Evolutionary conservation across 148 eudicot genomes (phyloP), one percentile per base, ranked within the genome.

Genomic region (Vaccinium corymbosum): DNA sequence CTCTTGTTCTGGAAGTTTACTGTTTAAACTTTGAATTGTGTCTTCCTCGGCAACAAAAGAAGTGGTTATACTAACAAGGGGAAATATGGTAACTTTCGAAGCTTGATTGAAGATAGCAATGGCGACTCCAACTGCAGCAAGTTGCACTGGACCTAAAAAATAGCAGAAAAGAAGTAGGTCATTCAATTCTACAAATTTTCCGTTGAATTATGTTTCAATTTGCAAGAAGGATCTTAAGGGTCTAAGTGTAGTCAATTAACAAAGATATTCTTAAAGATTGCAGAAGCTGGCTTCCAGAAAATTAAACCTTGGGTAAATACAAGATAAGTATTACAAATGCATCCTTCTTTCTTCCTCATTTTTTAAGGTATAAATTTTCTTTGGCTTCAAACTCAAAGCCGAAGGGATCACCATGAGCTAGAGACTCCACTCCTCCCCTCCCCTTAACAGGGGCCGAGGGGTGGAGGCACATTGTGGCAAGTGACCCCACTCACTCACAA

Each of bases 61-160:
- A 84, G 99, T 95, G 16, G 99, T 97, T 79, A 97, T 93, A 83
- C 95, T 97, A 16, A 95, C 98, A 38, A 97, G 92, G 12, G 98
- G 99, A 81, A 93, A 95, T 66, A 97, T 95, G 1, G 98, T 89
- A 19, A 97, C 89, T 71, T 93, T 97, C 1, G 99, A 93, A 12
- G 93, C 97, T 91, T 97, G 99, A 82, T 97, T 97, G 88, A 97
- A 94, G 50, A 97, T 89, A 8, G 99, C 99, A 84, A 97, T 97
- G 25, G 99, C 86, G 73, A 94, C 98, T 78, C 98, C 97, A 20
- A 97, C 99, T 7, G 97, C 99, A 49, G 98, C 98, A 15, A 96
- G 97, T 83, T 90, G 91, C 48, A 93, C 92, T 0, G 97, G 90
- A 62, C 98, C 98, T 94, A 82, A 66, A 86, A 13, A 38, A 48